These are phyloP conservation scores for Aspergillus homomorphus DNA, from an alignment of 495 filamentous ascomycete species.

Conservation along the genomic window DNA sequence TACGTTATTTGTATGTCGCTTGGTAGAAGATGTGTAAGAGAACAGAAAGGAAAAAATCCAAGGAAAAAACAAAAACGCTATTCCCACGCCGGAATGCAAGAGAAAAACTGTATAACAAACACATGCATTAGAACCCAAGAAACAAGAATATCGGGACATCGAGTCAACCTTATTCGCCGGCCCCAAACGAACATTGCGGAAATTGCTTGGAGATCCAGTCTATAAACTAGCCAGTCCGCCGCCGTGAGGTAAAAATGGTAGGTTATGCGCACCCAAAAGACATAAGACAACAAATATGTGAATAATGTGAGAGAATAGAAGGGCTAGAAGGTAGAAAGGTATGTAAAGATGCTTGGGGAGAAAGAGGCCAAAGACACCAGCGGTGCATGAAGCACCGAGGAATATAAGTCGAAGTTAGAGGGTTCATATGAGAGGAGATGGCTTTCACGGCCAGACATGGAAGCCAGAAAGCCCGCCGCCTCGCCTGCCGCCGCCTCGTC, in stretches of 20 bases:
- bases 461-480: constrained; percentile 37
- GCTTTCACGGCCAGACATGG: constrained; percentile 30
- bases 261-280: background rate
- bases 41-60: background rate
- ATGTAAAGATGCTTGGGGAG: background rate
- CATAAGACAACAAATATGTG: constrained; percentile 9
- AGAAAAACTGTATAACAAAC: background rate
- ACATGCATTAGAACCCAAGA: constrained; percentile 5
- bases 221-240: constrained; percentile 23
- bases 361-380: background rate
- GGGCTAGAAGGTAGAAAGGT: background rate
- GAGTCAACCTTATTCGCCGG: constrained; percentile 10
- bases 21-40: background rate
- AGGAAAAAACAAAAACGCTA: background rate
- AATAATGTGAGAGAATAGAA: constrained; percentile 11
- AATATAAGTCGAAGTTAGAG: background rate
- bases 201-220: constrained; percentile 23
- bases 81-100: background rate
- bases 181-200: constrained; percentile 9
- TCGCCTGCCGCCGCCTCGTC: constrained; percentile 42
- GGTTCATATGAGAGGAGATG: background rate
- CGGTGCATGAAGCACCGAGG: constrained; percentile 1
- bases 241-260: constrained; percentile 14
- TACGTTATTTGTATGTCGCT: background rate
- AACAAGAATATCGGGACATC: constrained; percentile 4